Percentiles rank a stretch among this genome's conserved stretches.
These are phyloP conservation scores for Penicillium sp. DNA, from an alignment of 2,329 filamentous ascomycete genomes.

Conservation along the genomic window DNA sequence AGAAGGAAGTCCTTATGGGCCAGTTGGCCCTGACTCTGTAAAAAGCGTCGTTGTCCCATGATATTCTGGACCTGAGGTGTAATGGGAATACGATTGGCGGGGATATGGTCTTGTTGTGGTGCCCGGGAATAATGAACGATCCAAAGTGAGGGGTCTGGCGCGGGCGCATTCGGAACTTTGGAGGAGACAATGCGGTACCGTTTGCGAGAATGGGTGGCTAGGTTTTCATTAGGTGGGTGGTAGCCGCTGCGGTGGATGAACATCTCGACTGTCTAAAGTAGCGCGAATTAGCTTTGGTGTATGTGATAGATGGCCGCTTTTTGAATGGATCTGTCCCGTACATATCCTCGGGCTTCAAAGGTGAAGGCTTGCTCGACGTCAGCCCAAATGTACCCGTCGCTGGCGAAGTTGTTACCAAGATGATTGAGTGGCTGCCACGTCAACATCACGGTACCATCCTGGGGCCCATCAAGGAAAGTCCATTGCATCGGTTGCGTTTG, in stretches of 20 bases:
- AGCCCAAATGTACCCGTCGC: conserved; percentile 88
- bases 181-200: conserved; percentile 78
- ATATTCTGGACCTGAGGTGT: conserved; percentile 37
- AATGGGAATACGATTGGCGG: conserved; percentile 53
- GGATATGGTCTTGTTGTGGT: conserved; percentile 67
- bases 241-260: conserved; percentile 77
- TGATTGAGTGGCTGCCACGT: conserved; percentile 80
- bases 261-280: conserved; percentile 74
- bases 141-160: conserved; percentile 77
- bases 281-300: conserved; percentile 6
- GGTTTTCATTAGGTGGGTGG: conserved; percentile 63
- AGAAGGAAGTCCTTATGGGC: conserved; percentile 92
- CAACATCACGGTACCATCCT: conserved; percentile 74
- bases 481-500: conserved; percentile 83
- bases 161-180: conserved; percentile 62
- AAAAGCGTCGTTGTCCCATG: conserved; percentile 47
- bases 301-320: not conserved
- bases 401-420: conserved; percentile 68
- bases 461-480: conserved; percentile 80
- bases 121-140: conserved; percentile 82
- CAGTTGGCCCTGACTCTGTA: conserved; percentile 72
- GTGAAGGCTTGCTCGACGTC: conserved; percentile 72
- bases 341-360: conserved; percentile 65
- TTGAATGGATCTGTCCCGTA: conserved; percentile 33
- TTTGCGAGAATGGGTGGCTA: conserved; percentile 70